phyloP scores from a whole-genome alignment of 805 yeast species.

The Candida ascalaphidarum region DNA sequence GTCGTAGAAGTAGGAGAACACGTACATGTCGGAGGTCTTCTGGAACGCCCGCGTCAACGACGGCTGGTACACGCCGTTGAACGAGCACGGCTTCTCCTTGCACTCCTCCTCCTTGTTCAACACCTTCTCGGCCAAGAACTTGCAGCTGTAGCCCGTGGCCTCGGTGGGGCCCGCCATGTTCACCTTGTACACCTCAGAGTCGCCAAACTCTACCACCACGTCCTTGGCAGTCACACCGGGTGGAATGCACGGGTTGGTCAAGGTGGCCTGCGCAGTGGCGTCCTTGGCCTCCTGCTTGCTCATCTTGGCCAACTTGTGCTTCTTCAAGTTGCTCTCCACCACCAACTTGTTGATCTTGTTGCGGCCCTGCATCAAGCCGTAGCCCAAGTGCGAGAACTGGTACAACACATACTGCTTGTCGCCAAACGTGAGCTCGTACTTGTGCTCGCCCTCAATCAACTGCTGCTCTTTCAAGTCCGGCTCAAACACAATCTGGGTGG shows the following conservation, averaged over 20 bases:
- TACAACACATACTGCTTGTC: constrained; percentile 72
- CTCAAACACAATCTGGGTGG: constrained; percentile 97
- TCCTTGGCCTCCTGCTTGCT: constrained; percentile 26
- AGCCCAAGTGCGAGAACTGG: constrained; percentile 93
- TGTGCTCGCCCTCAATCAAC: constrained; percentile 84
- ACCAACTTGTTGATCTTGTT: constrained; percentile 66
- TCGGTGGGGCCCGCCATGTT: constrained; percentile 54
- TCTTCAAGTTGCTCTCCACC: constrained; percentile 40
- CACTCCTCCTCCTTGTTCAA: constrained; percentile 81
- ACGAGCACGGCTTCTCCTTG: constrained; percentile 75
- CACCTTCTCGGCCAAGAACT: constrained; percentile 71
- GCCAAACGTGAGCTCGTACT: constrained; percentile 73
- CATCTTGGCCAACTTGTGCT: constrained; percentile 11
- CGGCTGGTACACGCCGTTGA: constrained; percentile 97
- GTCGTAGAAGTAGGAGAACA: constrained; percentile 94
- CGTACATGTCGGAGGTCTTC: constrained; percentile 65
- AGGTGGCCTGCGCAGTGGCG: constrained; percentile 32
- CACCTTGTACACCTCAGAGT: constrained; percentile 37
- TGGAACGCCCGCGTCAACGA: constrained; percentile 73
- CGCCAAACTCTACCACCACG: constrained; percentile 51
- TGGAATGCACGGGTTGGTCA: constrained; percentile 82
- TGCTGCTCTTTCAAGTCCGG: constrained; percentile 63
- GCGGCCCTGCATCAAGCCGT: constrained; percentile 93
- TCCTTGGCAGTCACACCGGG: constrained; percentile 58
- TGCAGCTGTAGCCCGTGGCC: constrained; percentile 74